A percentile compares a stretch with the other conserved stretches of the same genome.
phyloP scores from a whole-genome alignment of 2,329 filamentous ascomycete genomes.

The Colletotrichum sp. region DNA sequence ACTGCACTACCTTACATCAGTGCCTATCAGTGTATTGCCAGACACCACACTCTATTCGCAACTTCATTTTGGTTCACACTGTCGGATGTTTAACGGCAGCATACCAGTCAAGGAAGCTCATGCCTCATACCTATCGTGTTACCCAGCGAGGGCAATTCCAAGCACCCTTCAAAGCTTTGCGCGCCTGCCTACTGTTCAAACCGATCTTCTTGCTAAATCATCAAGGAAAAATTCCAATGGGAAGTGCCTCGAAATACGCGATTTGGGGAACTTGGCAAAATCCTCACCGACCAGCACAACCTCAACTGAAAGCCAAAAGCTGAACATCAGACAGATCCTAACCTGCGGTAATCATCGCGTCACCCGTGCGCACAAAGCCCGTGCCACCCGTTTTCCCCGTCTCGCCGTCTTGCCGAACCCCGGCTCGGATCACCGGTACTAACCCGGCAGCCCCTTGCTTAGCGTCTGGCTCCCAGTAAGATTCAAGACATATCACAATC shows the following conservation, averaged over 20 bases:
- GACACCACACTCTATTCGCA: too few relatives aligned
- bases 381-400: background rate
- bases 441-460: background rate
- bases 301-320: background rate
- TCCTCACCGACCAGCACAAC: background rate
- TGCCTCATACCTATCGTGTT: too few relatives aligned
- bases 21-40: too few relatives aligned
- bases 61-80: too few relatives aligned
- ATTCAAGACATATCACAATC: background rate
- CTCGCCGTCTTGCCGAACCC: background rate
- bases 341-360: background rate
- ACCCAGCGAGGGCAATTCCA: too few relatives aligned
- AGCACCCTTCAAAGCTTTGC: background rate
- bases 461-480: background rate
- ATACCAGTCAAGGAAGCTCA: too few relatives aligned
- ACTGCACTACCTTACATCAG: too few relatives aligned
- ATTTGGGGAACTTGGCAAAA: background rate
- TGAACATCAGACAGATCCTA: background rate
- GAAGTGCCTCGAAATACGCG: background rate
- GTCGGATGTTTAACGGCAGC: too few relatives aligned
- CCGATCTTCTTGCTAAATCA: background rate
- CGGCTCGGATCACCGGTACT: background rate
- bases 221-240: background rate
- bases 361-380: constrained; percentile 24
- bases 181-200: background rate